These are phyloP conservation scores for Oehlia diaphana DNA, from an alignment of 192 early-diverging fungal species.

Conservation along the genomic window DNA sequence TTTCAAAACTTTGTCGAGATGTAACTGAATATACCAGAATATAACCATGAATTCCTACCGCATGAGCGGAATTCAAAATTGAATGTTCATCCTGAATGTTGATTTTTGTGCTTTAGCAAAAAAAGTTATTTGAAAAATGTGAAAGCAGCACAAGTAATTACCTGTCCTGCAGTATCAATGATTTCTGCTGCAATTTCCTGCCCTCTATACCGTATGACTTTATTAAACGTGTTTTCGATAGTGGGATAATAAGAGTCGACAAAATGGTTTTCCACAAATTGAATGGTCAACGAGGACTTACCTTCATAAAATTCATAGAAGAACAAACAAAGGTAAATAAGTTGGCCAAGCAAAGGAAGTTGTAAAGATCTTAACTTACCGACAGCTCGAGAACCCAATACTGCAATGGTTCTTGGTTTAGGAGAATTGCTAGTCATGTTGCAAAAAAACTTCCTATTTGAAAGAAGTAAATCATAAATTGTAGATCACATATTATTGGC, in stretches of 20 bases:
- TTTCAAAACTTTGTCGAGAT: conserved; percentile 83
- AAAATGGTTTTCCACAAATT: conserved; percentile 92
- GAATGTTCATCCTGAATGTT: conserved; percentile 84
- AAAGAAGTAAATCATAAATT: no score
- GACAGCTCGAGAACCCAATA: conserved; percentile 78
- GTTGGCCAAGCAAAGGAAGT: background rate
- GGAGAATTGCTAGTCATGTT: conserved; percentile 26
- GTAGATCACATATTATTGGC: no score
- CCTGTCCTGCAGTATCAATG: conserved; percentile 95
- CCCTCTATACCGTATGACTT: conserved; percentile 77
- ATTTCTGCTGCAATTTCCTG: conserved; percentile 89
- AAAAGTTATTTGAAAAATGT: no score
- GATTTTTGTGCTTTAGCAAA: background rate
- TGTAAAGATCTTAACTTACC: conserved; percentile 43
- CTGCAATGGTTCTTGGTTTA: conserved; percentile 78
- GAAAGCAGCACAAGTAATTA: conserved; percentile 30
- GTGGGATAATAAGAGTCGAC: conserved; percentile 94
- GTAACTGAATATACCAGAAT: conserved; percentile 93
- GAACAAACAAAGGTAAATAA: conserved; percentile 9
- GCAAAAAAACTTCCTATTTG: no score
- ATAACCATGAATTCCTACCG: conserved; percentile 91
- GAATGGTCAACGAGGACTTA: conserved; percentile 88
- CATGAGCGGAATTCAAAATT: conserved; percentile 87
- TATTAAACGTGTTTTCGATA: conserved; percentile 89
- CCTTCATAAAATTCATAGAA: conserved; percentile 40